Base-by-base conservation (phyloP, 2,329 filamentous ascomycete species). In the Rhinocladiella similis region DNA sequence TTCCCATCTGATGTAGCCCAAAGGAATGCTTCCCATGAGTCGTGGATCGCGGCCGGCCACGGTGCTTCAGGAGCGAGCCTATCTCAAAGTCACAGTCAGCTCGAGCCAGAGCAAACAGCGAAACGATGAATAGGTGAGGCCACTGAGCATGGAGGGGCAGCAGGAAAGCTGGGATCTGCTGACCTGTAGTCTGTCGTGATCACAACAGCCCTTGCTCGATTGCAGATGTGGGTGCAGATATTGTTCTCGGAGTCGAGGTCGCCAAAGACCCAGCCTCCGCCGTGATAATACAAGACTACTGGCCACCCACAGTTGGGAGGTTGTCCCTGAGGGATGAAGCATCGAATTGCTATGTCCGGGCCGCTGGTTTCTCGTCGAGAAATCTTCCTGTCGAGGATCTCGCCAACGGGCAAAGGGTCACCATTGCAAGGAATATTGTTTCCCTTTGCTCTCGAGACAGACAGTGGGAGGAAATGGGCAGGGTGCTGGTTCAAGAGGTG, bases 181-280 rank as follows among this genome's bases (percentile, higher is more conserved):
- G 54, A 62, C 59, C 59, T 62, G 48, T 62, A 62, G 47, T 59
- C 56, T 39, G 56, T 59, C 42, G 59, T 59, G 50, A 62, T 57
- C 71, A 20, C 53, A 16, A 46, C 43, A 13, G 76, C 80, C 9
- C 74, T 75, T 0, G 73, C 75, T 13, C 78, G 70, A 16, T 72
- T 71, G 59, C 79, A 83, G 13, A 84, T 66, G 61, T 83, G 77
- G 16, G 79, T 77, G 47, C 79, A 80, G 3, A 83, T 77, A 4
- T 75, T 73, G 61, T 84, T 83, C 69, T 84, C 82, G 0, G 80
- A 82, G 54, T 80, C 74, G 39, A 83, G 82, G 45, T 78, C 81
- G 0, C 81, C 82, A 29, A 83, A 62, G 2, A 83, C 81, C 80
- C 80, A 84, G 3, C 81, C 82, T 1, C 81, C 81, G 3, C 81